Base-by-base conservation (phyloP, 805 yeast genomes). In the Candida verbasci region DNA sequence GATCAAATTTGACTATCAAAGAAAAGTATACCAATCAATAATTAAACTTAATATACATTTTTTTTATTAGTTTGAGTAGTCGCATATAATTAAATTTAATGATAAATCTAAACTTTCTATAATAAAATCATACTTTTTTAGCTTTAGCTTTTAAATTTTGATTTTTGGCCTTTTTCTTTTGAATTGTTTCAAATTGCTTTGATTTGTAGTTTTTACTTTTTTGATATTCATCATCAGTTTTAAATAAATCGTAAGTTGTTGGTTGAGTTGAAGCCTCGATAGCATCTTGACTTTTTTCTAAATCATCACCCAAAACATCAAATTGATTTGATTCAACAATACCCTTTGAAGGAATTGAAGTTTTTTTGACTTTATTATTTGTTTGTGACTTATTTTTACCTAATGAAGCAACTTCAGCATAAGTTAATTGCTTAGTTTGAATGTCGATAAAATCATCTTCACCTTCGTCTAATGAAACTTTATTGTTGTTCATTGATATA, bases 321-420 rank as follows among this genome's bases (percentile, higher is more conserved):
- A 37, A 49, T 49, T 44, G 44, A 37, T 33, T 44, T 12, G 39
- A 24, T 25, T 31, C 14, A n/a, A 24, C 38, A 26, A 45, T 43
- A 17, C 32, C 37, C 26, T 26, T 31, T 22, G 38, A 31, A 30
- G 43, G 41, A 16, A 42, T 43, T 15, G 25, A 27, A 34, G 41
- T 34, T 18, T 34, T 33, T 17, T 21, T 34, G 31, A 5, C 15
- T 18, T 15, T 3, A 15, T 30, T 3, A n/a, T 31, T 24, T 7
- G 55, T 37, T 39, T 49, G 59, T 25, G 40, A 34, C 40, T 53
- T 53, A 38, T 45, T 34, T 34, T 42, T 45, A n/a, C 57, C 49
- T 46, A 62, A 40, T 16, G 55, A 47, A 4, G 72, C 70, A 20
- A 56, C 73, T 44, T 67, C 72, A n/a, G 73, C 73, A 40, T 66